Conservation (phyloP, 805 yeast species). For the Pichia paraexigua region DNA sequence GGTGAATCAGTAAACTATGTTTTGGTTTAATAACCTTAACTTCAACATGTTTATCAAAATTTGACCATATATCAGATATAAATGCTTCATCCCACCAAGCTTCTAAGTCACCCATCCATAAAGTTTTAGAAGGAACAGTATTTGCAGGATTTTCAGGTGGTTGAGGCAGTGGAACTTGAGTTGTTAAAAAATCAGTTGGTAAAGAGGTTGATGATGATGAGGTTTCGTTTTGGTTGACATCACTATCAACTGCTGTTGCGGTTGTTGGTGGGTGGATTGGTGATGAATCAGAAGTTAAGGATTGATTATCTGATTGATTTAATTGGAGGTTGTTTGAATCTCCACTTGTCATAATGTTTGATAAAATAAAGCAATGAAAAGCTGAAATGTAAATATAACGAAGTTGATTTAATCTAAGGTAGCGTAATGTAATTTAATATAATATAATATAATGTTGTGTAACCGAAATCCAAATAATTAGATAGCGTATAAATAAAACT, state of each 20-base stretch:
- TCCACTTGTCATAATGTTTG: neutral
- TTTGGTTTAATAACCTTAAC: slow-evolving; percentile 57
- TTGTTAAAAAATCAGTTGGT: slow-evolving; percentile 13
- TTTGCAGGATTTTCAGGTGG: slow-evolving; percentile 48
- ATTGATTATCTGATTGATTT: neutral
- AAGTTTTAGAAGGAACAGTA: slow-evolving; percentile 53
- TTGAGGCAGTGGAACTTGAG: slow-evolving; percentile 35
- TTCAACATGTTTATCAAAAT: slow-evolving; percentile 45
- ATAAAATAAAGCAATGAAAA: neutral
- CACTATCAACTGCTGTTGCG: neutral
- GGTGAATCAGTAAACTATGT: slow-evolving; percentile 30
- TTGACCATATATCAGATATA: slow-evolving; percentile 51
- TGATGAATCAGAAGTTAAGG: neutral
- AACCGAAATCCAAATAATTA: neutral
- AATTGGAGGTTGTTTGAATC: neutral
- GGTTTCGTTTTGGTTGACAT: neutral
- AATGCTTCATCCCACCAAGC: slow-evolving; percentile 69
- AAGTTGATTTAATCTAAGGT: neutral
- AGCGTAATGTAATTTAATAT: too few species aligned
- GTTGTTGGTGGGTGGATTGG: neutral
- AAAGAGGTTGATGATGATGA: slow-evolving; percentile 5
- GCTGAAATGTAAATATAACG: neutral
- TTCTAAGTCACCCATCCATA: slow-evolving; percentile 87
- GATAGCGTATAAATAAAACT: neutral
- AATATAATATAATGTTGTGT: neutral